These are phyloP conservation scores for Urostyla sp. DNA, from an alignment of 73 alveolate species.

Conservation along the genomic window DNA sequence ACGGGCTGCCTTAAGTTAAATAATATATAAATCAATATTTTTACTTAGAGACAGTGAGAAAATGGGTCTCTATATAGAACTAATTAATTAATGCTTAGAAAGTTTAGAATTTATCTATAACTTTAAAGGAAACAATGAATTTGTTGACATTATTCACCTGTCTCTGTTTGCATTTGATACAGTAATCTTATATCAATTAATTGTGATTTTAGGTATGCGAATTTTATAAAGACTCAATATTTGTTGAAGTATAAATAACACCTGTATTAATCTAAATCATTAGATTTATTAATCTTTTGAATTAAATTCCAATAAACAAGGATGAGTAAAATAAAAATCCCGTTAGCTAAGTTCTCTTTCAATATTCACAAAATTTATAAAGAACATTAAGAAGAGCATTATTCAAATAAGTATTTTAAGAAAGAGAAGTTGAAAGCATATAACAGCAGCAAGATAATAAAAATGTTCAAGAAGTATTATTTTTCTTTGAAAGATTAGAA, in stretches of 20 bases:
- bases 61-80: constrained; percentile 38
- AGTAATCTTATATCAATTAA: not conserved
- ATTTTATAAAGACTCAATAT: constrained; percentile 33
- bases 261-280: not conserved
- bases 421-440: no score
- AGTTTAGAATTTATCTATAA: not conserved
- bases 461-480: not conserved
- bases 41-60: constrained; percentile 30
- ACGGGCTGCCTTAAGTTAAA: constrained; percentile 30
- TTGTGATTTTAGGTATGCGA: constrained; percentile 28
- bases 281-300: not conserved
- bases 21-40: constrained; percentile 20
- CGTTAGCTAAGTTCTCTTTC: constrained; percentile 12
- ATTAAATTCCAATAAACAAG: not conserved
- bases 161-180: constrained; percentile 53
- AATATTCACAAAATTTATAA: constrained; percentile 19
- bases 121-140: constrained; percentile 26
- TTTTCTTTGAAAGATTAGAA: constrained; percentile 31
- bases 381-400: constrained; percentile 23
- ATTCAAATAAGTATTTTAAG: constrained; percentile 5
- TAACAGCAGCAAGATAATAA: not conserved
- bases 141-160: constrained; percentile 33
- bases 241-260: constrained; percentile 3
- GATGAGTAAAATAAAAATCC: constrained; percentile 12
- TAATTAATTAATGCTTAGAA: constrained; percentile 25